A percentile compares a stretch with the other conserved stretches of the same genome.
Evolutionary conservation across 352 stramenopile species (phyloP).

Genomic region (Globisporangium rhizosaccharum): DNA sequence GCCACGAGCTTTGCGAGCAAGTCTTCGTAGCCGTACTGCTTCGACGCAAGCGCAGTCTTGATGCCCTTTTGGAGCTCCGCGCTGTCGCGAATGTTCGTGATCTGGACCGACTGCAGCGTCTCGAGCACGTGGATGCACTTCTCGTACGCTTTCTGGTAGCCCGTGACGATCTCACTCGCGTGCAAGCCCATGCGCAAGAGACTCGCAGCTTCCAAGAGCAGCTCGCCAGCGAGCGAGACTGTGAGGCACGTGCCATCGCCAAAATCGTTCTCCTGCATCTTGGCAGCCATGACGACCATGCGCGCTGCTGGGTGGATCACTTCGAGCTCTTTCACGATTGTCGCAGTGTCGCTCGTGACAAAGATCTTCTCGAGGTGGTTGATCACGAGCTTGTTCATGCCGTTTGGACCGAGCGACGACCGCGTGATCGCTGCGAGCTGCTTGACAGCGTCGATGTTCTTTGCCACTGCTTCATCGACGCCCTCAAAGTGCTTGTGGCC

Average conservation of each 20-base stretch:
- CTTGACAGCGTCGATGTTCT: slow-evolving; percentile 98
- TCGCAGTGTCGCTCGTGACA: slow-evolving; percentile 98
- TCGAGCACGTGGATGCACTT: slow-evolving; percentile 92
- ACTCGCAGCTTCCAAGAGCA: slow-evolving; percentile 95
- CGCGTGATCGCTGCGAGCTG: slow-evolving; percentile 96
- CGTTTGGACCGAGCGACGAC: slow-evolving; percentile 97
- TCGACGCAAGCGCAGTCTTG: slow-evolving; percentile 94
- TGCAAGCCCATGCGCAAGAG: slow-evolving; percentile 98
- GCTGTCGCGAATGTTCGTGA: slow-evolving; percentile 82
- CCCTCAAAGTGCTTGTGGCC: slow-evolving; percentile 96
- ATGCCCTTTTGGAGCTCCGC: slow-evolving; percentile 88
- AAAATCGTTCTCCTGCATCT: slow-evolving; percentile 98
- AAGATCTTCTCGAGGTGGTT: slow-evolving; percentile 99
- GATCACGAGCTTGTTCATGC: slow-evolving; percentile 99
- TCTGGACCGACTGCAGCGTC: slow-evolving; percentile 67
- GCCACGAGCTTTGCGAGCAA: slow-evolving; percentile 93
- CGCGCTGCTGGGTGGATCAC: slow-evolving; percentile 98
- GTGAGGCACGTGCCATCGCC: slow-evolving; percentile 96
- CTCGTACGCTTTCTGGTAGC: slow-evolving; percentile 95
- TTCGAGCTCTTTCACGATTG: slow-evolving; percentile 98
- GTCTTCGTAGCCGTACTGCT: slow-evolving; percentile 97
- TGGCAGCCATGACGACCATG: slow-evolving; percentile 96
- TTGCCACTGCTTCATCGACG: slow-evolving; percentile 94
- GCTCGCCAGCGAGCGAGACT: slow-evolving; percentile 95
- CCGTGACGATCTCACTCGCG: slow-evolving; percentile 96